Conservation (phyloP, 345 rosid genomes). For the Pugionium dolabratum region DNA sequence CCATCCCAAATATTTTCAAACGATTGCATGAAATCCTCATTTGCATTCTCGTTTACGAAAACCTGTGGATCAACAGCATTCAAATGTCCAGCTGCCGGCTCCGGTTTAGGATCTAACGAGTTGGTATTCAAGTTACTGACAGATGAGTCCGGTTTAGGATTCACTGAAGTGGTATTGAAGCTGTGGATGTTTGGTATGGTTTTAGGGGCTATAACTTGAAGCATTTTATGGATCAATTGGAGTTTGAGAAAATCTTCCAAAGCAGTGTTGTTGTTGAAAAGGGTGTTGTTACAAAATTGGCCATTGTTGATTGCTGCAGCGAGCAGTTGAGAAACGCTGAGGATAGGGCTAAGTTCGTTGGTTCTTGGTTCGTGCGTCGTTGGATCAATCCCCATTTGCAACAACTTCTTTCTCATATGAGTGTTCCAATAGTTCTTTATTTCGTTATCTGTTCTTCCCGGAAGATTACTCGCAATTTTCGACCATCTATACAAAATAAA, state of each 20-base stretch:
- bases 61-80: conserved; percentile 5
- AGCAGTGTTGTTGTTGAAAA: conserved; percentile 36
- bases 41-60: conserved; percentile 26
- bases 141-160: conserved; percentile 30
- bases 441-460: conserved; percentile 86
- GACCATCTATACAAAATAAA: conserved; percentile 64
- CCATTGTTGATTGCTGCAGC: conserved; percentile 24
- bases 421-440: conserved; percentile 94
- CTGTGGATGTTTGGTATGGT: conserved; percentile 31
- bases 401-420: conserved; percentile 70
- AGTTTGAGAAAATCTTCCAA: conserved; percentile 59
- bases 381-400: conserved; percentile 84
- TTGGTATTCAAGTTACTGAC: conserved; percentile 13
- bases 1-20: conserved; percentile 30
- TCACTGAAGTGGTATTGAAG: conserved; percentile 12
- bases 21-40: conserved; percentile 31
- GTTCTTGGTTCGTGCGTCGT: conserved; percentile 73
- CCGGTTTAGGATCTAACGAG: conserved; percentile 33
- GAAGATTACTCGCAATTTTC: conserved; percentile 73
- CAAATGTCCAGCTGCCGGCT: conserved; percentile 12
- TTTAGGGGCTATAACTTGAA: conserved; percentile 45
- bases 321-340: conserved; percentile 55
- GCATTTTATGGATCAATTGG: conserved; percentile 52
- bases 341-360: conserved; percentile 45
- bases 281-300: conserved; percentile 29